Evolutionary conservation across 106 monocot species (phyloP).

Genomic region (Dioscorea zingiberensis): DNA sequence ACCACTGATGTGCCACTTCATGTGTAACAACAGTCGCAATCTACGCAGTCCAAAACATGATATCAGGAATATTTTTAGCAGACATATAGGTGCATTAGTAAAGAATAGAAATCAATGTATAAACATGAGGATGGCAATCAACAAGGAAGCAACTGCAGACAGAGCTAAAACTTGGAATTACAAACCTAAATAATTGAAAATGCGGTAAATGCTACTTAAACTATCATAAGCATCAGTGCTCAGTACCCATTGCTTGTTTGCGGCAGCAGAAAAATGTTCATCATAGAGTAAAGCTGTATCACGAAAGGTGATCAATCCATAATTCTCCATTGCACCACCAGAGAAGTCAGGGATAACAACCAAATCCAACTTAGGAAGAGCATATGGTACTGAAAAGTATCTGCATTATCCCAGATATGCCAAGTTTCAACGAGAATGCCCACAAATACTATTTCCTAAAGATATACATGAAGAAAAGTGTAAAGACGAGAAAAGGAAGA

Average conservation of each 20-base stretch:
- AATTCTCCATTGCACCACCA: constrained; percentile 79
- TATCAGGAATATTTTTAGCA: too few relatives aligned
- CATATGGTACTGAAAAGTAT: constrained; percentile 56
- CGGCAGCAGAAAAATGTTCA: constrained; percentile 58
- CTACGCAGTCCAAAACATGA: constrained; percentile 15
- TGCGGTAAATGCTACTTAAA: too few relatives aligned
- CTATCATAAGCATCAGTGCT: too few relatives aligned
- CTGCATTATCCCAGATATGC: constrained; percentile 7
- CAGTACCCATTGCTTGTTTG: constrained; percentile 58
- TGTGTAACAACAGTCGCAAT: constrained; percentile 86
- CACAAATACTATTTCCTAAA: not conserved
- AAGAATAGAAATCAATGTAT: too few relatives aligned
- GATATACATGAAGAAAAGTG: too few relatives aligned
- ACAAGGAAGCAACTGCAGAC: too few relatives aligned
- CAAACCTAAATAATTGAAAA: too few relatives aligned
- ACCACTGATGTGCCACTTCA: constrained; percentile 98
- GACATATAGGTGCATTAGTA: too few relatives aligned
- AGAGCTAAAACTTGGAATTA: too few relatives aligned
- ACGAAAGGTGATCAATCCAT: constrained; percentile 67
- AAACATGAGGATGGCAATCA: too few relatives aligned
- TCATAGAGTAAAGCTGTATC: constrained; percentile 70
- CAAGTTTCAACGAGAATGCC: not conserved
- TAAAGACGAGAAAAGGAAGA: too few relatives aligned
- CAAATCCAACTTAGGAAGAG: constrained; percentile 75
- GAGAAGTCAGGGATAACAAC: constrained; percentile 78